Evolutionary conservation across 768 basidiomycete species (phyloP).

Genomic region (Phallus indusiatus): DNA sequence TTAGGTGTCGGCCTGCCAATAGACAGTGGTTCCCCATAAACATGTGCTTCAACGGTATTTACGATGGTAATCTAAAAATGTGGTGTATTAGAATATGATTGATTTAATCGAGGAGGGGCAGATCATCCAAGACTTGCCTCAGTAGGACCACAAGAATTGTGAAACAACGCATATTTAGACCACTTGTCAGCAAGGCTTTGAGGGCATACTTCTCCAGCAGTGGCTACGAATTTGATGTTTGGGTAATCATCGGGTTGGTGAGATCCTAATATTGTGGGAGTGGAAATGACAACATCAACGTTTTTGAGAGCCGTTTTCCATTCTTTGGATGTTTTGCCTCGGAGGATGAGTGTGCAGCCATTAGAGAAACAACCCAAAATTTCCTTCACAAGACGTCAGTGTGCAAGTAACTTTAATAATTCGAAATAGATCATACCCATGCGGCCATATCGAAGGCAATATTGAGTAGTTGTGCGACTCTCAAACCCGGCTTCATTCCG

Average conservation of each 20-base stretch:
- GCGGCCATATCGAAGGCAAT: slow-evolving; percentile 18
- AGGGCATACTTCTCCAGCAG: slow-evolving; percentile 15
- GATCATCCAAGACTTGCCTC: slow-evolving; percentile 9
- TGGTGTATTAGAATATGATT: neutral
- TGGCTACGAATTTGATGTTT: slow-evolving; percentile 13
- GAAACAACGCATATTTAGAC: slow-evolving; percentile 12
- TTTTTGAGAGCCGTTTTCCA: slow-evolving; percentile 13
- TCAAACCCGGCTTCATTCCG: slow-evolving; percentile 16
- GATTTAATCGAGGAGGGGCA: neutral
- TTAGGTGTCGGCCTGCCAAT: slow-evolving; percentile 30
- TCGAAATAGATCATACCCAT: slow-evolving; percentile 6
- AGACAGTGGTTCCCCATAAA: slow-evolving; percentile 28
- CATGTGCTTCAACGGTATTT: slow-evolving; percentile 45
- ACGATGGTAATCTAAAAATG: slow-evolving; percentile 38
- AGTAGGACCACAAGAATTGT: slow-evolving; percentile 16
- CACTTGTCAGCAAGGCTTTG: slow-evolving; percentile 15
- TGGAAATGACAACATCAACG: slow-evolving; percentile 16
- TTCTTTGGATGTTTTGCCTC: slow-evolving; percentile 12
- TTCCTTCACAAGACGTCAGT: neutral
- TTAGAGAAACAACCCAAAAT: slow-evolving; percentile 15
- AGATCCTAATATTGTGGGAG: slow-evolving; percentile 14
- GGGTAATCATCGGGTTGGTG: slow-evolving; percentile 15
- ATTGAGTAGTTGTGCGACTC: slow-evolving; percentile 17
- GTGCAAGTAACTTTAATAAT: neutral
- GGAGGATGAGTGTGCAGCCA: slow-evolving; percentile 16